Percentiles rank a stretch among this genome's conserved stretches.
Conservation (phyloP, 2,329 filamentous ascomycete genomes). For the Penicillium sp. region DNA sequence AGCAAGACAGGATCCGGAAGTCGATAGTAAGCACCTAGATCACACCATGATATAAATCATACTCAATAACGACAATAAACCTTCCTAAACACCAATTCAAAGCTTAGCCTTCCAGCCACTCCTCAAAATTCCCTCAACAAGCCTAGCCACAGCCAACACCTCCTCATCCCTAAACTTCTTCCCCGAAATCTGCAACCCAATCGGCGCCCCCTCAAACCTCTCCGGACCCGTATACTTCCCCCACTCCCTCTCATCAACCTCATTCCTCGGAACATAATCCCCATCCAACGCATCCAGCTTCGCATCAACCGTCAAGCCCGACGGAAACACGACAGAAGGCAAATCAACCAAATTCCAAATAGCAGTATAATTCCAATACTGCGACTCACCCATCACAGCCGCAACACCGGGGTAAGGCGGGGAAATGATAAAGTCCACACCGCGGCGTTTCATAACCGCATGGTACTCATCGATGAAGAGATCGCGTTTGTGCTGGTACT, state of each 20-base stretch:
- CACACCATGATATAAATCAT: no score
- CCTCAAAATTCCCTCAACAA: conserved; percentile 21
- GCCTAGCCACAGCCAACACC: conserved; percentile 30
- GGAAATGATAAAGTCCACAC: conserved; percentile 32
- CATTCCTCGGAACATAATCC: conserved; percentile 24
- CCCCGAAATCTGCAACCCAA: conserved; percentile 50
- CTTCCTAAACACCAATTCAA: not conserved
- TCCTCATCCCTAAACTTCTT: conserved; percentile 53
- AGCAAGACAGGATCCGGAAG: no score
- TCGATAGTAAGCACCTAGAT: no score
- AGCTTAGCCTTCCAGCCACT: conserved; percentile 2
- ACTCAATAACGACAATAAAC: no score
- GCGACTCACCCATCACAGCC: conserved; percentile 29
- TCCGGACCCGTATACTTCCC: conserved; percentile 28
- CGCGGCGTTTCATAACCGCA: conserved; percentile 25
- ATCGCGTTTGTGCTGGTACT: conserved; percentile 26
- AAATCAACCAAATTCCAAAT: conserved; percentile 33
- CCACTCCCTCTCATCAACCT: conserved; percentile 32
- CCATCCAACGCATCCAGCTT: conserved; percentile 19
- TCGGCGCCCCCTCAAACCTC: conserved; percentile 41
- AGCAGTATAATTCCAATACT: conserved; percentile 36
- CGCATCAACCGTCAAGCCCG: conserved; percentile 26
- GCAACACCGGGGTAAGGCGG: conserved; percentile 28
- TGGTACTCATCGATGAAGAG: conserved; percentile 30
- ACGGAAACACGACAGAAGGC: conserved; percentile 28